phyloP scores from a whole-genome alignment of 129 eudicot species.

The Gnaphalium uliginosum region DNA sequence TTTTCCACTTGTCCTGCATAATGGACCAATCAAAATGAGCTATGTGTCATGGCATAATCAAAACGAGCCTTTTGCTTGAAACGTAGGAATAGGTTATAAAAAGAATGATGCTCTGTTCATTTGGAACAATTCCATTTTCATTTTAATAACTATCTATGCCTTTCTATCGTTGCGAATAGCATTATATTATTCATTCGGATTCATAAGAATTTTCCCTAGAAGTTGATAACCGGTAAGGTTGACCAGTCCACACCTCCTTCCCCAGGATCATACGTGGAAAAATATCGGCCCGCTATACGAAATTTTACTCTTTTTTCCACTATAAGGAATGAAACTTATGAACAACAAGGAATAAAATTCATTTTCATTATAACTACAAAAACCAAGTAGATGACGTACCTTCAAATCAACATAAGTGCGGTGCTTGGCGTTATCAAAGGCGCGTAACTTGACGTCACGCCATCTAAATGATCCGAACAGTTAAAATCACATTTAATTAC shows the following conservation, averaged over 20 bases:
- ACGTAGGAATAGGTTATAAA: neutral
- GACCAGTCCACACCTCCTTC: too few species aligned
- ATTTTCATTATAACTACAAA: neutral
- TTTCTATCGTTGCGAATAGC: neutral
- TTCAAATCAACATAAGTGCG: conserved; percentile 97
- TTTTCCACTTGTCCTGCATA: conserved; percentile 96
- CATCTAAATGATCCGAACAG: conserved; percentile 52
- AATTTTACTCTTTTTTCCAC: neutral
- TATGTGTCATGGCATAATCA: neutral
- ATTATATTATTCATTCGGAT: neutral
- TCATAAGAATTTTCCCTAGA: neutral
- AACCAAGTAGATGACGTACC: conserved; percentile 40
- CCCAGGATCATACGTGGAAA: too few species aligned
- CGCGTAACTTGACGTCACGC: conserved; percentile 96
- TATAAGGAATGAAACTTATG: neutral
- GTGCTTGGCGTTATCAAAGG: conserved; percentile 92
- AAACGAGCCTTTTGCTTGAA: neutral
- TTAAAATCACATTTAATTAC: conserved; percentile 1
- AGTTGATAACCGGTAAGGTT: too few species aligned
- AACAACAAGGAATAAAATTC: neutral
- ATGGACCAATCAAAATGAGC: conserved; percentile 5
- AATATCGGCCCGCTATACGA: too few species aligned
- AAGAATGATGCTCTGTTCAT: neutral
- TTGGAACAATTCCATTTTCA: neutral
- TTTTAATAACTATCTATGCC: neutral